These are phyloP conservation scores for Plasmopara viticola DNA, from an alignment of 352 stramenopile species.

Conservation along the genomic window DNA sequence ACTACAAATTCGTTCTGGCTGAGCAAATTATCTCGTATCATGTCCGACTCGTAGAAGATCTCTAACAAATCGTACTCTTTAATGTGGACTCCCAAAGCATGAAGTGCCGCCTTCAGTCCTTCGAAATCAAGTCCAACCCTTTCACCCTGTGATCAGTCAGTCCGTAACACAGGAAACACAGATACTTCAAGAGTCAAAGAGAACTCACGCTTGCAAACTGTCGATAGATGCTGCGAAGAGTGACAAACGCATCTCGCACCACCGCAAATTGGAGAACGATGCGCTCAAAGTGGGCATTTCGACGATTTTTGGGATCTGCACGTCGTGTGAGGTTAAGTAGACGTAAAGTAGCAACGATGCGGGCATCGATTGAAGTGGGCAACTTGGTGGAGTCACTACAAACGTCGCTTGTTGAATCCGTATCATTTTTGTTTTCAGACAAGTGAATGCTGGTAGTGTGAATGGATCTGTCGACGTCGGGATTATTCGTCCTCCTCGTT, in stretches of 20 bases:
- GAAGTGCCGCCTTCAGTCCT: conserved; percentile 53
- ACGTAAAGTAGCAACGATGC: conserved; percentile 60
- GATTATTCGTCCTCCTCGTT: background rate
- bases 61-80: conserved; percentile 62
- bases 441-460: conserved; percentile 8
- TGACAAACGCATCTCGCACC: conserved; percentile 56
- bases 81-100: conserved; percentile 55
- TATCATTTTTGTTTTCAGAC: conserved; percentile 4
- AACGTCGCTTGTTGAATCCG: conserved; percentile 9
- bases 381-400: conserved; percentile 31
- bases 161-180: conserved; percentile 1
- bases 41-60: conserved; percentile 87
- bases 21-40: conserved; percentile 79
- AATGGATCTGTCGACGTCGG: conserved; percentile 7
- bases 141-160: conserved; percentile 21
- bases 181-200: conserved; percentile 3
- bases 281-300: conserved; percentile 62
- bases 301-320: conserved; percentile 35
- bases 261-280: conserved; percentile 71
- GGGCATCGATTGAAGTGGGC: conserved; percentile 51
- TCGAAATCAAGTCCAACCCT: conserved; percentile 62
- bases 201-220: conserved; percentile 48
- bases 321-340: conserved; percentile 55
- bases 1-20: conserved; percentile 85
- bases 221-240: conserved; percentile 58